Conservation (phyloP, 345 rosid species). For the Gossypium raimondii region DNA sequence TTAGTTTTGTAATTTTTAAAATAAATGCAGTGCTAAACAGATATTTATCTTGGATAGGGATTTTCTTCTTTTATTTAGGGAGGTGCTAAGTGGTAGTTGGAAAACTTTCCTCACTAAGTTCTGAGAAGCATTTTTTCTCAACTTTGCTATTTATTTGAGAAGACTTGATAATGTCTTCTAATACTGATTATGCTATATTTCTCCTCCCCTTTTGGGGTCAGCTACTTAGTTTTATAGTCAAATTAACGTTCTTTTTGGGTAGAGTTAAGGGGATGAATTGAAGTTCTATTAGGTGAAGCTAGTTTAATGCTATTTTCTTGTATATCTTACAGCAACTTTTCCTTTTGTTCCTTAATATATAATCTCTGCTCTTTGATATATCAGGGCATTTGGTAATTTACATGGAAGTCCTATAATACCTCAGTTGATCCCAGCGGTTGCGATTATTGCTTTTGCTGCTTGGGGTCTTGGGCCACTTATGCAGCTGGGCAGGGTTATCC, state of each 20-base stretch:
- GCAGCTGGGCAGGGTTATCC: constrained; percentile 44
- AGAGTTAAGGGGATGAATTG: neutral
- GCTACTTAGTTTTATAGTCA: neutral
- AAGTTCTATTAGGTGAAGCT: neutral
- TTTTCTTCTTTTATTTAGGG: neutral
- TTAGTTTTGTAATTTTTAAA: neutral
- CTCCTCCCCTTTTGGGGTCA: neutral
- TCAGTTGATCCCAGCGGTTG: constrained; percentile 64
- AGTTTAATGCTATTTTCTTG: constrained; percentile 5
- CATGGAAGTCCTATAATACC: constrained; percentile 45
- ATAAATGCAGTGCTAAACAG: neutral
- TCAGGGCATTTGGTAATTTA: constrained; percentile 58
- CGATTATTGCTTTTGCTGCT: constrained; percentile 65
- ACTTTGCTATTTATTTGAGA: neutral
- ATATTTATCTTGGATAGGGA: neutral
- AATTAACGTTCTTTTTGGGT: neutral
- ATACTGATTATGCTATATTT: neutral
- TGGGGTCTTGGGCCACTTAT: constrained; percentile 84
- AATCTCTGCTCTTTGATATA: constrained; percentile 6
- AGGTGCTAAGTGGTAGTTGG: neutral
- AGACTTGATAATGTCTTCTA: neutral
- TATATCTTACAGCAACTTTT: neutral
- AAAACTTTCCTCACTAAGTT: neutral
- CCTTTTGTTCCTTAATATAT: neutral
- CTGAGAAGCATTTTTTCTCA: neutral